A percentile compares a stretch with the other conserved stretches of the same genome.
These are phyloP conservation scores for Phytophthora multivora DNA, from an alignment of 352 stramenopile species.

Conservation along the genomic window DNA sequence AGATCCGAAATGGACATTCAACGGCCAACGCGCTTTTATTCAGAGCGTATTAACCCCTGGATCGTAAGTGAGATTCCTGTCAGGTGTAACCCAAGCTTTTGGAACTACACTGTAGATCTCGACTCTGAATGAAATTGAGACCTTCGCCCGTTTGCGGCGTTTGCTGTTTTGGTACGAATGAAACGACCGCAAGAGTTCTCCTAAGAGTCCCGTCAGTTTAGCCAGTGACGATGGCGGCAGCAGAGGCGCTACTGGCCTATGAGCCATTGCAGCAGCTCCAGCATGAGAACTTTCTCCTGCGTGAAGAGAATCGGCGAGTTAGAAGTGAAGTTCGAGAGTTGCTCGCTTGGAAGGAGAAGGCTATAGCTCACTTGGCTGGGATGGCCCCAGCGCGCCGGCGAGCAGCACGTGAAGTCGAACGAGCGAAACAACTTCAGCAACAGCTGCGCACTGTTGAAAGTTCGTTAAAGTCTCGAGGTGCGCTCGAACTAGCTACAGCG, in stretches of 20 bases:
- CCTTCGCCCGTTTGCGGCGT: background rate
- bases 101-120: background rate
- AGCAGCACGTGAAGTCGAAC: constrained; percentile 50
- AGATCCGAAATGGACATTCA: constrained; percentile 66
- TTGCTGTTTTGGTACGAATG: background rate
- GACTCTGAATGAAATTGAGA: background rate
- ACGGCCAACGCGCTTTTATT: constrained; percentile 68
- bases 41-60: constrained; percentile 46
- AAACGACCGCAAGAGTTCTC: constrained; percentile 2
- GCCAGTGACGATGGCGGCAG: constrained; percentile 30
- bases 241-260: constrained; percentile 53
- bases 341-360: constrained; percentile 66
- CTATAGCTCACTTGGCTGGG: constrained; percentile 63
- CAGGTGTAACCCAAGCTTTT: background rate
- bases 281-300: constrained; percentile 69
- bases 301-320: constrained; percentile 57
- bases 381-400: constrained; percentile 58
- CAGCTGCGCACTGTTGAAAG: constrained; percentile 61
- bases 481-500: constrained; percentile 47
- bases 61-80: background rate
- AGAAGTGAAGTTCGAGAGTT: constrained; percentile 59
- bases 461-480: constrained; percentile 56
- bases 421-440: constrained; percentile 56
- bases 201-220: constrained; percentile 8
- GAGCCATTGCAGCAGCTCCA: constrained; percentile 64